Base-by-base conservation (phyloP, 768 basidiomycete genomes). In the Boletus tylopilopsis region DNA sequence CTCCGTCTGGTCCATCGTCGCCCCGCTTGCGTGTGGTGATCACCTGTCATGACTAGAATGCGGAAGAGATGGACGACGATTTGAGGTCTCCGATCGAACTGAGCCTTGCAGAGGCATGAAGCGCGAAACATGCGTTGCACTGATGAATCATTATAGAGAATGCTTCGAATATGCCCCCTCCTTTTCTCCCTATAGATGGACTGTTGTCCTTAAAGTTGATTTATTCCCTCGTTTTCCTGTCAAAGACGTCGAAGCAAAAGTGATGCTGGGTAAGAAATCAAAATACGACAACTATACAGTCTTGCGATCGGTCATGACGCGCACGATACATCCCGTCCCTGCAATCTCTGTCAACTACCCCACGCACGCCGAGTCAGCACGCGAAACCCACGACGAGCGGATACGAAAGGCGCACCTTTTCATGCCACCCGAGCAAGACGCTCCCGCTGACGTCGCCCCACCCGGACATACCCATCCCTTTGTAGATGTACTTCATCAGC, bases 401-500 rank as follows among this genome's bases (percentile, higher is more conserved):
- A n/a, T 7, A n/a, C n/a, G n/a, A n/a, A n/a, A n/a, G n/a, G 13
- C 42, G 21, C 42, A 94, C 94, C 87, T 95, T 96, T 68, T 96
- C 94, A 64, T 98, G 95, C 95, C 95, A 97, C 13, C 84, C 88
- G 12, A 67, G 68, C 30, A 87, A 69, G 32, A 85, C 82, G 55
- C 81, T 84, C 36, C 82, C 82, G 58, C 75, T 80, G 49, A 83
- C 73, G 54, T 85, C 84, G 25, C 80, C 76, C 66, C 78, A 75
- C 15, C 76, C 82, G 3, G 76, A 73, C 60, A 77, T 68, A 16
- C 75, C 80, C 94, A 96, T 97, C 15, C 91, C 94, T 72, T 98
- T 98, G 80, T 97, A 98, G 15, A 98, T 74, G 64, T 95, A 98
- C 66, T 94, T 95, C 95, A 96, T 98, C 46, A 97, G 77, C 27